Evolutionary conservation across 257 asterid genomes (phyloP).

Genomic region (Dorcoceras hygrometricum): DNA sequence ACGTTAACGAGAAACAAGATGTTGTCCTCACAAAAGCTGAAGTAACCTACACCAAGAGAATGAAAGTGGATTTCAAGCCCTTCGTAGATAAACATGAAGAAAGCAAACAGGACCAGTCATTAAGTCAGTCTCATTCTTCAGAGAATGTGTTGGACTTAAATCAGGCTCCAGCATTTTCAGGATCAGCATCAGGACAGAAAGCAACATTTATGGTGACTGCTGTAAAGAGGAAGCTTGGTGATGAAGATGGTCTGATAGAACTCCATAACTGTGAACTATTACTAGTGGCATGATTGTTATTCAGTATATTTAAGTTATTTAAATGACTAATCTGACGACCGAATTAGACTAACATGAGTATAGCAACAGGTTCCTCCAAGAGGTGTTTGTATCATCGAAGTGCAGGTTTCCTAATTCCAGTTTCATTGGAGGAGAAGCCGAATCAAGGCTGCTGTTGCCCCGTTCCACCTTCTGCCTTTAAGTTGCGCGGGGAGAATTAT

Average conservation of each 20-base stretch:
- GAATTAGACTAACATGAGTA: neutral
- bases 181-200: slow-evolving; percentile 29
- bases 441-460: slow-evolving; percentile 60
- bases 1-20: neutral
- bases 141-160: slow-evolving; percentile 7
- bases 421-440: slow-evolving; percentile 39
- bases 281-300: neutral
- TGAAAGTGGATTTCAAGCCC: slow-evolving; percentile 2
- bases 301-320: neutral
- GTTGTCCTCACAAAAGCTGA: slow-evolving; percentile 19
- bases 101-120: slow-evolving; percentile 12
- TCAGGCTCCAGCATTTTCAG: slow-evolving; percentile 23
- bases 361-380: slow-evolving; percentile 40
- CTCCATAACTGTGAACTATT: slow-evolving; percentile 36
- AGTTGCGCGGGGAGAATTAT: slow-evolving; percentile 68
- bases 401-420: slow-evolving; percentile 55
- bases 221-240: slow-evolving; percentile 24
- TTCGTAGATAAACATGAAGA: slow-evolving; percentile 12
- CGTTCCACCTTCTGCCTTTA: slow-evolving; percentile 64
- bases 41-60: slow-evolving; percentile 19
- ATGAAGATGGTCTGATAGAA: slow-evolving; percentile 29
- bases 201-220: slow-evolving; percentile 30
- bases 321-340: neutral
- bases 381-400: slow-evolving; percentile 45
- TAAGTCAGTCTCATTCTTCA: slow-evolving; percentile 16